These are phyloP conservation scores for Haplosporangium sp. DNA, from an alignment of 371 early-diverging fungal species.

Conservation along the genomic window DNA sequence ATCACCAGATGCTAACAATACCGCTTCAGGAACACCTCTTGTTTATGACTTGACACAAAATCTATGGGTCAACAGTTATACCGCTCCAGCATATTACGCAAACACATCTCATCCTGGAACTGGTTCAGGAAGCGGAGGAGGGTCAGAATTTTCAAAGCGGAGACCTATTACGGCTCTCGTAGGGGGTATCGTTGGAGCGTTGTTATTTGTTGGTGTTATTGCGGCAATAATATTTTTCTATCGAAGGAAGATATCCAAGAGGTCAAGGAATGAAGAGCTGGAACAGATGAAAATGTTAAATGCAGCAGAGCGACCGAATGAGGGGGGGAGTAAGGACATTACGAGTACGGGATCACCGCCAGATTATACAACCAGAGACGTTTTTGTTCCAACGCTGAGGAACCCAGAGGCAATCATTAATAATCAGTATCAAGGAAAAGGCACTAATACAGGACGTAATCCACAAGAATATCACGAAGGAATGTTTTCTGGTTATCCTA, in stretches of 20 bases:
- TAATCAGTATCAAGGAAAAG: too few species aligned
- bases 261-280: conserved; percentile 1
- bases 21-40: not conserved
- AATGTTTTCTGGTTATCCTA: not conserved
- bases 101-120: too few species aligned
- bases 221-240: not conserved
- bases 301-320: not conserved
- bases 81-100: not conserved
- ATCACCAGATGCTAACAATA: not conserved
- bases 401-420: too few species aligned
- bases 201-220: not conserved
- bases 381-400: too few species aligned
- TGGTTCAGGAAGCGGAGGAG: not conserved
- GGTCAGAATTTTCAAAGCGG: too few species aligned
- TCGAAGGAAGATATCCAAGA: not conserved
- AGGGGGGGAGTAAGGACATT: not conserved
- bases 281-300: not conserved
- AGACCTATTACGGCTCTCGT: not conserved
- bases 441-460: not conserved
- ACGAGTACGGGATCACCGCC: not conserved
- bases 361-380: not conserved
- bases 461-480: not conserved
- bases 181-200: not conserved
- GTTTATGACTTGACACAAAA: not conserved
- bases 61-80: not conserved